Evolutionary conservation across 306 rosid genomes (phyloP), one percentile per base, ranked within the genome.

Genomic region (Castanopsis chinensis): DNA sequence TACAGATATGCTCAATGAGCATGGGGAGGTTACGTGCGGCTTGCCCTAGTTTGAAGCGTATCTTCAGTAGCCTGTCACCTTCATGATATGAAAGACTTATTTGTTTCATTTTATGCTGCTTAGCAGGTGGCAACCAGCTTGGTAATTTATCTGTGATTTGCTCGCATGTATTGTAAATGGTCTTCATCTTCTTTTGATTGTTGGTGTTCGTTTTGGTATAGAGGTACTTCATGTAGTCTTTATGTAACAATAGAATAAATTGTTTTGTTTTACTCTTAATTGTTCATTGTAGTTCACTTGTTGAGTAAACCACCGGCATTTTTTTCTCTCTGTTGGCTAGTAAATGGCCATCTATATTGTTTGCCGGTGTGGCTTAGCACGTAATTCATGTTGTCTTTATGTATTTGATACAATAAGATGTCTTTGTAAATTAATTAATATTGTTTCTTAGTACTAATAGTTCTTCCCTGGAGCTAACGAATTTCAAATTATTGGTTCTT

Each of bases 21-120:
- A 93, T 93, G 94, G 92, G 87, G 56, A 84, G 80, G 80, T 83
- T 93, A 25, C 97, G 99, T 4, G 84, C 71, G 2, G 88, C 91
- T 1, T 93, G 94, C 85, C 45, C 90, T 32, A 89, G 96, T 87
- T 89, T 96, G 93, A 96, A 93, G 92, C 97, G 99, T 43, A 93
- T 93, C 83, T 96, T 84, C 91, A 93, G 97, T 92, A 91, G 97
- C 88, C 86, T 91, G 84, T 83, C 89, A 63, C 85, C 90, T 65
- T 81, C 87, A 58, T 88, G 80, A 88, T 35, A 33, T 25, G 7
- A 19, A n/a, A 68, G 52, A n/a, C 53, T 17, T 67, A 65, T 49
- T 60, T 43, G 25, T 19, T 19, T 18, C 72, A 37, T 74, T 68
- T 76, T 77, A 81, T 19, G 3, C 73, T 82, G 82, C 71, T 61